Base-by-base conservation (phyloP, 371 early-diverging fungal genomes). In the Lichtheimia corymbifera region DNA sequence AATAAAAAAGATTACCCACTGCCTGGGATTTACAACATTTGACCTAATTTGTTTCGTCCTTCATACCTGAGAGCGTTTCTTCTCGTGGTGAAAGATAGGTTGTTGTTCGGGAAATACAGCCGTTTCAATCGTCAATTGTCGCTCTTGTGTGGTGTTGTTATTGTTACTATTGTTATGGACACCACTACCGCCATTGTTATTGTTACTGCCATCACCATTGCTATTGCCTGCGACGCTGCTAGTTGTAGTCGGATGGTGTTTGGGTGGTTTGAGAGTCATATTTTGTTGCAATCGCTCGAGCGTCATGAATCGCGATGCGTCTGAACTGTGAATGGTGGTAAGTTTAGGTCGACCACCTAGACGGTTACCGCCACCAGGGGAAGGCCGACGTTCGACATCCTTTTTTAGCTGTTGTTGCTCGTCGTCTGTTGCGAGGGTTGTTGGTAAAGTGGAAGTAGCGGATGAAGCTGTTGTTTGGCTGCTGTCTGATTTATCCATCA, bases 301-400 rank as follows among this genome's bases (percentile, higher is more conserved):
- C 1, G 73, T 70, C 35, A 73, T 71, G 22, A 73, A 71, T 41
- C 71, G 62, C 15, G 71, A 64, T 3, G 68, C 63, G 56, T 76
- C 76, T 53, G 73, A 71, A 30, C 76, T 76, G 40, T 66, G 73
- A 25, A 71, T 66, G 5, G 73, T 63, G 22, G 65, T 64, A 12
- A 76, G 64, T 52, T 70, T 76, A 2, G 73, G 73, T 22, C 76
- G 54, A 56, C 45, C 57, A 41, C 44, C 28, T 15, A 44, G 47
- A 35, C 35, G 11, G 2, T 2, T 35, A 11, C 35, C 35, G 11
- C 11, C 11, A 35, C 11, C 11, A 42, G 55, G 22, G 17, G 55
- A 20, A 44, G 47, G 57, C 25, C 57, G 17, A 44, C 43, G 47
- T 5, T 47, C 47, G 18, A 1, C n/a, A 47, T 47, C 22, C 11